These are phyloP conservation scores for Candida schatavii DNA, from an alignment of 805 yeast species.

Conservation along the genomic window DNA sequence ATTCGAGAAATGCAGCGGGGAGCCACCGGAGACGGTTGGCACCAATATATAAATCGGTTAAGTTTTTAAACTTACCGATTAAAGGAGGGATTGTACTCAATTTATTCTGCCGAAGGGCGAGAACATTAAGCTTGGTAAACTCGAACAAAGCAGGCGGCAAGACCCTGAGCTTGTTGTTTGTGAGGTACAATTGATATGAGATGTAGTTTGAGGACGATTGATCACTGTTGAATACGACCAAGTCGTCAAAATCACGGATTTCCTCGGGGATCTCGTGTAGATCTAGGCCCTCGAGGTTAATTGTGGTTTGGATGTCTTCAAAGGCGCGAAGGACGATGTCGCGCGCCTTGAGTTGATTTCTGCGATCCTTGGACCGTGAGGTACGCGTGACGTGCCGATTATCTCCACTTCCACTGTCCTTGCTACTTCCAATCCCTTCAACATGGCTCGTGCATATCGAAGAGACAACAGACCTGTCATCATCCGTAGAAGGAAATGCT, in stretches of 20 bases:
- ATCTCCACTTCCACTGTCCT: not conserved
- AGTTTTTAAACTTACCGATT: slow-evolving; percentile 37
- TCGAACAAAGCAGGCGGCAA: slow-evolving; percentile 52
- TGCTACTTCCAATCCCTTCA: not conserved
- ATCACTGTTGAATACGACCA: slow-evolving; percentile 41
- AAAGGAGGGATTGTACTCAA: slow-evolving; percentile 46
- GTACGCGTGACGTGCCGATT: not conserved
- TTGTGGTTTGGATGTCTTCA: slow-evolving; percentile 43
- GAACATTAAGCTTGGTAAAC: slow-evolving; percentile 47
- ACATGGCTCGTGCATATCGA: too few species aligned
- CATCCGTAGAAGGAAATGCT: slow-evolving; percentile 3
- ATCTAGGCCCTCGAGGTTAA: slow-evolving; percentile 47
- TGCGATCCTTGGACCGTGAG: slow-evolving; percentile 1
- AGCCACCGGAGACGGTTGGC: slow-evolving; percentile 49
- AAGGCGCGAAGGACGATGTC: slow-evolving; percentile 44
- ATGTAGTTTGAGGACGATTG: slow-evolving; percentile 14
- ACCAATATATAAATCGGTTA: slow-evolving; percentile 52
- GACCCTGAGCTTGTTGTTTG: slow-evolving; percentile 46
- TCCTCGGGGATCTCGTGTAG: slow-evolving; percentile 54
- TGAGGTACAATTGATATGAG: slow-evolving; percentile 47
- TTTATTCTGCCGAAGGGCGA: slow-evolving; percentile 51
- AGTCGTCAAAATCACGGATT: slow-evolving; percentile 52
- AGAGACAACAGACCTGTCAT: too few species aligned
- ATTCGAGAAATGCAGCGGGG: slow-evolving; percentile 52
- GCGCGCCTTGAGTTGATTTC: slow-evolving; percentile 30